These are phyloP conservation scores for Sabuloglossum arenarium DNA, from an alignment of 495 filamentous ascomycete species.

Conservation along the genomic window DNA sequence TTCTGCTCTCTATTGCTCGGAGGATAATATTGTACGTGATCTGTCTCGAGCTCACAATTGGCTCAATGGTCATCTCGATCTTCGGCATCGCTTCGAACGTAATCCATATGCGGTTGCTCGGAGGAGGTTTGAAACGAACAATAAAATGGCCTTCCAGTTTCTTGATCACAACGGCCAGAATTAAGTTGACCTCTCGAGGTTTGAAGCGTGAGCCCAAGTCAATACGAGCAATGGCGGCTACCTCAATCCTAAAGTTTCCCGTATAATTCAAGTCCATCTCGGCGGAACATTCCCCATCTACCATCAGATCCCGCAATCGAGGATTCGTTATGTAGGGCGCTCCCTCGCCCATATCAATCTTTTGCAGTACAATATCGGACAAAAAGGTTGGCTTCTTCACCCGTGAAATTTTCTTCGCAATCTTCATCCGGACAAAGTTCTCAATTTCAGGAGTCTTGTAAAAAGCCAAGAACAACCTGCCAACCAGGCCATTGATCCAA, in stretches of 20 bases:
- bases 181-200: constrained; percentile 66
- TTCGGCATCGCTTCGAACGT: constrained; percentile 81
- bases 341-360: constrained; percentile 68
- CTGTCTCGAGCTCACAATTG: constrained; percentile 84
- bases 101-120: constrained; percentile 88
- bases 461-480: constrained; percentile 66
- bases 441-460: constrained; percentile 72
- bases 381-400: constrained; percentile 85
- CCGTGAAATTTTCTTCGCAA: constrained; percentile 88
- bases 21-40: constrained; percentile 87
- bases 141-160: constrained; percentile 69
- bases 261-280: constrained; percentile 77
- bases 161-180: constrained; percentile 70
- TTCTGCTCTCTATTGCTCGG: constrained; percentile 79
- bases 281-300: constrained; percentile 70
- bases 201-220: constrained; percentile 82
- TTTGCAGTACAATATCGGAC: constrained; percentile 54
- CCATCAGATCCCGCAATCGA: constrained; percentile 66
- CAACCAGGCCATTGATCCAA: constrained; percentile 84
- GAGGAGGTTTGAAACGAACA: constrained; percentile 79
- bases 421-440: constrained; percentile 57
- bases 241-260: constrained; percentile 73
- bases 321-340: constrained; percentile 84
- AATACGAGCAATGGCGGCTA: constrained; percentile 74
- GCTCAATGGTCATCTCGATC: constrained; percentile 80